Conservation (phyloP, 352 stramenopile genomes). For the Phytopythium montanum region DNA sequence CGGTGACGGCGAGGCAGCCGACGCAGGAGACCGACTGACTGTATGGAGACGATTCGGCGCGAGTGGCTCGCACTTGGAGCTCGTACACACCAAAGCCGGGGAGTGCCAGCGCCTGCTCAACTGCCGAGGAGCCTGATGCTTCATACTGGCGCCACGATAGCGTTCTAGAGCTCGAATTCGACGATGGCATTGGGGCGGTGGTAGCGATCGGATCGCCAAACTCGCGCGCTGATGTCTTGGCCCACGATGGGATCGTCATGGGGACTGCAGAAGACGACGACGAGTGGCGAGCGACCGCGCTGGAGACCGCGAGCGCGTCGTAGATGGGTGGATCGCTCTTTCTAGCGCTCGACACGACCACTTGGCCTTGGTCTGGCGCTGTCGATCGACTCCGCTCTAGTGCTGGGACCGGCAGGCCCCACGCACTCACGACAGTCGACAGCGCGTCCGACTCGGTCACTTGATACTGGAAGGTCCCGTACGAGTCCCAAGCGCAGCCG, state of each 20-base stretch:
- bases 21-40: background rate
- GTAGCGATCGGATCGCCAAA: slow-evolving; percentile 3
- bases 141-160: background rate
- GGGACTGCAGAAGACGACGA: background rate
- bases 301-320: background rate
- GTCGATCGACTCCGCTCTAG: slow-evolving; percentile 3
- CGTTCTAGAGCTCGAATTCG: background rate
- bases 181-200: background rate
- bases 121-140: background rate
- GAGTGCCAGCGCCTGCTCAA: background rate
- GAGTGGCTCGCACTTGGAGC: background rate
- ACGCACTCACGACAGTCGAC: background rate
- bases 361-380: background rate
- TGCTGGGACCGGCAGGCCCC: background rate
- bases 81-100: slow-evolving; percentile 3
- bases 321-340: slow-evolving; percentile 4
- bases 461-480: slow-evolving; percentile 4
- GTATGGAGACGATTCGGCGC: slow-evolving; percentile 1
- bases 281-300: background rate
- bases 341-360: background rate
- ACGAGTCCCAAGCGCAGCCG: slow-evolving; percentile 6
- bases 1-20: slow-evolving; percentile 52
- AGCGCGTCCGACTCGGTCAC: background rate
- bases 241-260: slow-evolving; percentile 3
- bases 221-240: slow-evolving; percentile 1